Percentiles rank a stretch among this genome's conserved stretches.
phyloP scores from a whole-genome alignment of 345 rosid species.

The Lumnitzera racemosa region DNA sequence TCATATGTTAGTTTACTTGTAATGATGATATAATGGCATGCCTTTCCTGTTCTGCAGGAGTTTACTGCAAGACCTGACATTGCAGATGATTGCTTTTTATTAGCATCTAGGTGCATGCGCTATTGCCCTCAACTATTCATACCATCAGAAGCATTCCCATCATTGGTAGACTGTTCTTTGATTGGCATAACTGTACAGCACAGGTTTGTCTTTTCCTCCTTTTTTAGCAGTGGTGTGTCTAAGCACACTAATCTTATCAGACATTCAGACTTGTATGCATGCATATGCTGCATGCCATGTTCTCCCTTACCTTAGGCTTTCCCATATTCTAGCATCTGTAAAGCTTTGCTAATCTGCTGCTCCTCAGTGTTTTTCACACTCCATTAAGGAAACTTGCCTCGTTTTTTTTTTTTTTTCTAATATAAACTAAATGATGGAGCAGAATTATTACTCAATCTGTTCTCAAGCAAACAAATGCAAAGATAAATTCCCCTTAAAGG shows the following conservation, averaged over 20 bases:
- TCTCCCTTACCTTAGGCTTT: background rate
- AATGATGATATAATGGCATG: slow-evolving; percentile 1
- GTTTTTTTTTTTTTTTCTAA: too few relatives aligned
- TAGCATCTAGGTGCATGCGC: slow-evolving; percentile 96
- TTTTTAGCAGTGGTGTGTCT: background rate
- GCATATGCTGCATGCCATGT: too few relatives aligned
- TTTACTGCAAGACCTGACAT: slow-evolving; percentile 90
- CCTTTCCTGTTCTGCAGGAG: slow-evolving; percentile 47
- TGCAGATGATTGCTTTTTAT: slow-evolving; percentile 91
- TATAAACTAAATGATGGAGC: too few relatives aligned
- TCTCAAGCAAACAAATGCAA: too few relatives aligned
- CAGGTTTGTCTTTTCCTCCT: slow-evolving; percentile 43
- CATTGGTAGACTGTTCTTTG: slow-evolving; percentile 74
- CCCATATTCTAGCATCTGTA: background rate
- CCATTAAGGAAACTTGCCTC: too few relatives aligned
- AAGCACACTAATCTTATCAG: too few relatives aligned
- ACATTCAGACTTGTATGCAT: too few relatives aligned
- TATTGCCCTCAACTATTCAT: slow-evolving; percentile 87
- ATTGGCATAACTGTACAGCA: slow-evolving; percentile 92
- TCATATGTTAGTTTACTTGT: slow-evolving; percentile 6
- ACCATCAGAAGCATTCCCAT: slow-evolving; percentile 69
- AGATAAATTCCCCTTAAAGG: background rate
- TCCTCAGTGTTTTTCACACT: too few relatives aligned
- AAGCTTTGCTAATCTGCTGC: background rate
- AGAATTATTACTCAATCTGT: too few relatives aligned